Evolutionary conservation across 75 land plant genomes (phyloP).

Genomic region (Adiantum capillusveneris): DNA sequence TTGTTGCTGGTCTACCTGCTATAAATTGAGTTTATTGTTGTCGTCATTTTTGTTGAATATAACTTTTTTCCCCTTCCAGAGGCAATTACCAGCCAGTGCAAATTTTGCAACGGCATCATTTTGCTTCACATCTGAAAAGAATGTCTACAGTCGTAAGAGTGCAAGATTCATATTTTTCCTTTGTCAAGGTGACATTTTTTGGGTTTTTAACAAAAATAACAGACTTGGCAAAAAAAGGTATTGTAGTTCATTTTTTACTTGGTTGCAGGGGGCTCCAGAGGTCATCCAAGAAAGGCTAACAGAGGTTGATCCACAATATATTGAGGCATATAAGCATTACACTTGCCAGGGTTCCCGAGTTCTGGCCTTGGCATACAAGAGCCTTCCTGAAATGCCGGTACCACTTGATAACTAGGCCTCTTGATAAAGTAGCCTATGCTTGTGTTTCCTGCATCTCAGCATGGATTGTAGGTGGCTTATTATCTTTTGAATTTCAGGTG

Average conservation of each 20-base stretch:
- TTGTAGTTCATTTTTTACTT: too few species aligned
- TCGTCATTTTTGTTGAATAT: too few species aligned
- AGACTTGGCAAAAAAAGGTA: too few species aligned
- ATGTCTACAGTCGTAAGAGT: slow-evolving; percentile 88
- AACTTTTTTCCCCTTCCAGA: slow-evolving; percentile 55
- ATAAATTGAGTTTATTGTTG: too few species aligned
- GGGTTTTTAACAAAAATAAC: not conserved
- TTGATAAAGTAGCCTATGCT: too few species aligned
- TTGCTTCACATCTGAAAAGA: slow-evolving; percentile 93
- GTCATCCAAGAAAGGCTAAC: slow-evolving; percentile 81
- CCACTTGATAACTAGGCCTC: slow-evolving; percentile 9
- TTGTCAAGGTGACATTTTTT: slow-evolving; percentile 68
- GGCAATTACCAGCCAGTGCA: slow-evolving; percentile 68
- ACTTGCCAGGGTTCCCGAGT: slow-evolving; percentile 97
- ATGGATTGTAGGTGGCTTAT: too few species aligned
- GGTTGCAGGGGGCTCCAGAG: slow-evolving; percentile 93
- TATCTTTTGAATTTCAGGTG: too few species aligned
- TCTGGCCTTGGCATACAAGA: slow-evolving; percentile 84
- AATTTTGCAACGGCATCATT: slow-evolving; percentile 87
- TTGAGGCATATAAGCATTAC: slow-evolving; percentile 77
- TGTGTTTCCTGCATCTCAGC: not conserved
- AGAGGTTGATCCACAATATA: slow-evolving; percentile 48
- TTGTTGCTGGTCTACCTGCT: too few species aligned
- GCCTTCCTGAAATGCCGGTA: slow-evolving; percentile 93
- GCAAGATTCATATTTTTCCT: slow-evolving; percentile 73